Conservation (phyloP, 176 grass and related monocot genomes). For the Chloris gayana region DNA sequence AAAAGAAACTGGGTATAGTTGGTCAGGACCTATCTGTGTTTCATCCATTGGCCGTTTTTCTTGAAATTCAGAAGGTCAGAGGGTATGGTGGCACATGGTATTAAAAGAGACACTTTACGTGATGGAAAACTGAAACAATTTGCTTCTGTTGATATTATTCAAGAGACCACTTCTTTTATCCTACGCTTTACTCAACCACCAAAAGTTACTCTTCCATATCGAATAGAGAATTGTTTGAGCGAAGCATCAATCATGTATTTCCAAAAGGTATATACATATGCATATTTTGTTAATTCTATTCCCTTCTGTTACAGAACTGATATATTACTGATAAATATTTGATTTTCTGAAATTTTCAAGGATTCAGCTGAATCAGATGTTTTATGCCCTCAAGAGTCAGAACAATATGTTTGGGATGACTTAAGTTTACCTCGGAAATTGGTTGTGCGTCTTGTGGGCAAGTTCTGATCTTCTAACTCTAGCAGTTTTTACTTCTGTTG, state of each 20-base stretch:
- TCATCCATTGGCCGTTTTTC: slow-evolving; percentile 78
- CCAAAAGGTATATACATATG: slow-evolving; percentile 64
- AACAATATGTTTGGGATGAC: slow-evolving; percentile 84
- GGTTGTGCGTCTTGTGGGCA: slow-evolving; percentile 74
- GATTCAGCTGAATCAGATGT: slow-evolving; percentile 70
- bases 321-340: slow-evolving; percentile 38
- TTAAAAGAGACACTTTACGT: slow-evolving; percentile 34
- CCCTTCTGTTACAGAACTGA: slow-evolving; percentile 8
- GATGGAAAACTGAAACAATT: slow-evolving; percentile 49
- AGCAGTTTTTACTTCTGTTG: slow-evolving; percentile 16
- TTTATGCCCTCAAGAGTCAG: slow-evolving; percentile 58
- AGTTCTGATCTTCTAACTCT: slow-evolving; percentile 43
- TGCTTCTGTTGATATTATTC: slow-evolving; percentile 73
- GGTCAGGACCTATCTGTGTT: slow-evolving; percentile 78
- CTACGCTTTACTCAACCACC: slow-evolving; percentile 64
- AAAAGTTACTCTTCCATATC: slow-evolving; percentile 69
- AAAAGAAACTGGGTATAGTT: slow-evolving; percentile 60
- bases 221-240: slow-evolving; percentile 74
- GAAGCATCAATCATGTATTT: slow-evolving; percentile 75
- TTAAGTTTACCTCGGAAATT: slow-evolving; percentile 76
- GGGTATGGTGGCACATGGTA: slow-evolving; percentile 21
- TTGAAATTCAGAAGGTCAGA: slow-evolving; percentile 72
- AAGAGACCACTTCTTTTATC: slow-evolving; percentile 70
- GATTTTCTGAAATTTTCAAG: slow-evolving; percentile 47
- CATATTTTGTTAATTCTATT: slow-evolving; percentile 37